These are phyloP conservation scores for Scedosporium aurantiacum DNA, from an alignment of 2,329 filamentous ascomycete genomes.

Conservation along the genomic window DNA sequence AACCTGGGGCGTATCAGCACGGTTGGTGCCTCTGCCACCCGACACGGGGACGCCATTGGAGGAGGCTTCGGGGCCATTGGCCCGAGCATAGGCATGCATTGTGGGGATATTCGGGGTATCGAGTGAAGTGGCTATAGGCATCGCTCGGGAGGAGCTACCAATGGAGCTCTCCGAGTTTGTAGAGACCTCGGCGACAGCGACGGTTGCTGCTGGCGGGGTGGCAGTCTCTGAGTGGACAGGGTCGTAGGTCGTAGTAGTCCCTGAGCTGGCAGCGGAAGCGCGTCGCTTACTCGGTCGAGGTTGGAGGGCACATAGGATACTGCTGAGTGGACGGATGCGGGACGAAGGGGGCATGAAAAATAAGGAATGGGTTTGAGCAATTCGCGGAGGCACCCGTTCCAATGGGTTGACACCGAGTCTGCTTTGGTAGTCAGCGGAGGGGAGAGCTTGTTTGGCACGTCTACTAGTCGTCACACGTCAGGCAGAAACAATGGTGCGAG, in stretches of 20 bases:
- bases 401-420: background rate
- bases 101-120: background rate
- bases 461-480: background rate
- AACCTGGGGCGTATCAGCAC: conserved; percentile 7
- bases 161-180: background rate
- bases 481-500: background rate
- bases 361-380: background rate
- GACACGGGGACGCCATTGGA: conserved; percentile 6
- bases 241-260: background rate
- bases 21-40: background rate
- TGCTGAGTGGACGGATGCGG: conserved; percentile 4
- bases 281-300: conserved; percentile 2
- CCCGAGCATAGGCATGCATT: conserved; percentile 7
- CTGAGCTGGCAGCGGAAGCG: background rate
- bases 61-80: background rate
- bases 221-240: conserved; percentile 2
- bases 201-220: conserved; percentile 1
- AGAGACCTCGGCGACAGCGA: background rate
- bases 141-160: background rate
- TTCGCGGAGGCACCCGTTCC: background rate
- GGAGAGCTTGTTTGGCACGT: background rate
- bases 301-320: conserved; percentile 4
- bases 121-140: conserved; percentile 2
- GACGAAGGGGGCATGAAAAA: conserved; percentile 2
- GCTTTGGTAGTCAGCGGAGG: background rate